Evolutionary conservation across 1,284 basidiomycete genomes (phyloP).

Genomic region (Agaricales sp.): DNA sequence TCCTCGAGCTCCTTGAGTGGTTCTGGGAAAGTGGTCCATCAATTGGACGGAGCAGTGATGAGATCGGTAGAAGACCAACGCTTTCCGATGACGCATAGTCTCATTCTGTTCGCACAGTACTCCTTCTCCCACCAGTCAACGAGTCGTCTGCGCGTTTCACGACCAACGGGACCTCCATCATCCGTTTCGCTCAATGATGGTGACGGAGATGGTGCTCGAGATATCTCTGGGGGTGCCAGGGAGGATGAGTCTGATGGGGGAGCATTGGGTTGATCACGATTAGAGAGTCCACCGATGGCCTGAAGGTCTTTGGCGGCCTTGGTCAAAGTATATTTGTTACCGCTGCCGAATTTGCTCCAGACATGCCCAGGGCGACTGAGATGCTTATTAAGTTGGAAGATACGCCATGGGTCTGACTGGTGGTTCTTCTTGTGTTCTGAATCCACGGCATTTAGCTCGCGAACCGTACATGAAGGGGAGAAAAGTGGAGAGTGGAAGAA

Average conservation of each 20-base stretch:
- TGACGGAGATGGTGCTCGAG: constrained; percentile 51
- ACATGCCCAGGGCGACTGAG: constrained; percentile 74
- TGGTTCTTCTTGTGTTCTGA: constrained; percentile 99
- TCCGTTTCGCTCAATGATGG: constrained; percentile 56
- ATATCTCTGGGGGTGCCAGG: constrained; percentile 17
- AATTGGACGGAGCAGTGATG: constrained; percentile 2
- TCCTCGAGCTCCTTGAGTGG: constrained; percentile 71
- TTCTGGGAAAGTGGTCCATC: constrained; percentile 33
- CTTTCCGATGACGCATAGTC: constrained; percentile 83
- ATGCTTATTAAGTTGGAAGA: constrained; percentile 93
- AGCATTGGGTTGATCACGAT: not conserved
- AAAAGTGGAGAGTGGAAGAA: constrained; percentile 97
- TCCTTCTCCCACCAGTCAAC: constrained; percentile 93
- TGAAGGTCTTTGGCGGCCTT: constrained; percentile 51
- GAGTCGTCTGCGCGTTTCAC: constrained; percentile 84
- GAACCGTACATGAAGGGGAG: constrained; percentile 80
- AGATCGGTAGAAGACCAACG: constrained; percentile 25
- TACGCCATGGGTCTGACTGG: constrained; percentile 93
- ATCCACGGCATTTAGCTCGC: constrained; percentile 95
- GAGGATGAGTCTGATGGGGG: constrained; percentile 7
- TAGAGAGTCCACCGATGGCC: constrained; percentile 29
- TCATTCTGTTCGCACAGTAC: constrained; percentile 94
- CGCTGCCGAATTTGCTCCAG: constrained; percentile 93
- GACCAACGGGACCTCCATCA: constrained; percentile 68
- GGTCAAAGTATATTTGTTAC: constrained; percentile 80